Conservation (phyloP, 805 yeast species). For the Ogataea nonfermentans region DNA sequence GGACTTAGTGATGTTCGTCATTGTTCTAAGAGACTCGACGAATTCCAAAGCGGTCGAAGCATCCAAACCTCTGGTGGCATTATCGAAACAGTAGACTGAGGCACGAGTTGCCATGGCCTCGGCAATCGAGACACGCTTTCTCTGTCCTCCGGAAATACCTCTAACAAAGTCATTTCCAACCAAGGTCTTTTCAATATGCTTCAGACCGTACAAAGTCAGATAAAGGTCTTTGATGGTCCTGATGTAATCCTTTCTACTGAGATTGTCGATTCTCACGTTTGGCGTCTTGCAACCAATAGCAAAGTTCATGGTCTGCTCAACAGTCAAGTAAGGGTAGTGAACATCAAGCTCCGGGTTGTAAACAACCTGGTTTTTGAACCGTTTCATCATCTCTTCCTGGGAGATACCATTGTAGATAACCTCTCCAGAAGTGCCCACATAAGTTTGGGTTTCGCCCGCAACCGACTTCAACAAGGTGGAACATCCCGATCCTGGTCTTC, state of each 20-base stretch:
- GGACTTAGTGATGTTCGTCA: conserved; percentile 52
- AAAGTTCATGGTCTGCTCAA: conserved; percentile 54
- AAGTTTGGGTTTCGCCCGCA: conserved; percentile 45
- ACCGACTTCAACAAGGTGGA: conserved; percentile 50
- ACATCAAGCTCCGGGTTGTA: conserved; percentile 57
- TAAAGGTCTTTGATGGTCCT: conserved; percentile 44
- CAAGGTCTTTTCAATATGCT: conserved; percentile 58
- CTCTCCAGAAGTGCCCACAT: conserved; percentile 37
- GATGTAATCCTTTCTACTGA: conserved; percentile 41
- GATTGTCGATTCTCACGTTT: conserved; percentile 37
- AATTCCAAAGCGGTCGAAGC: conserved; percentile 70
- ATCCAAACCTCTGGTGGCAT: conserved; percentile 70
- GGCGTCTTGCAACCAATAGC: conserved; percentile 63
- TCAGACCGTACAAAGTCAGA: conserved; percentile 54
- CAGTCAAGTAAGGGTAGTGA: conserved; percentile 56
- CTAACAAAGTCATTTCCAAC: conserved; percentile 67
- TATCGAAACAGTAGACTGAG: conserved; percentile 61
- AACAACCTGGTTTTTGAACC: conserved; percentile 47
- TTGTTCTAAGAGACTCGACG: conserved; percentile 55
- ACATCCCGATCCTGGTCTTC: conserved; percentile 66
- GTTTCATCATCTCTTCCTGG: conserved; percentile 45
- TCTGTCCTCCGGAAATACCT: conserved; percentile 73
- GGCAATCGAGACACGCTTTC: conserved; percentile 69
- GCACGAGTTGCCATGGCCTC: conserved; percentile 58
- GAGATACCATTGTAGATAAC: conserved; percentile 49